Conservation (phyloP, 2,329 filamentous ascomycete genomes). For the Xylariaceae sp. region DNA sequence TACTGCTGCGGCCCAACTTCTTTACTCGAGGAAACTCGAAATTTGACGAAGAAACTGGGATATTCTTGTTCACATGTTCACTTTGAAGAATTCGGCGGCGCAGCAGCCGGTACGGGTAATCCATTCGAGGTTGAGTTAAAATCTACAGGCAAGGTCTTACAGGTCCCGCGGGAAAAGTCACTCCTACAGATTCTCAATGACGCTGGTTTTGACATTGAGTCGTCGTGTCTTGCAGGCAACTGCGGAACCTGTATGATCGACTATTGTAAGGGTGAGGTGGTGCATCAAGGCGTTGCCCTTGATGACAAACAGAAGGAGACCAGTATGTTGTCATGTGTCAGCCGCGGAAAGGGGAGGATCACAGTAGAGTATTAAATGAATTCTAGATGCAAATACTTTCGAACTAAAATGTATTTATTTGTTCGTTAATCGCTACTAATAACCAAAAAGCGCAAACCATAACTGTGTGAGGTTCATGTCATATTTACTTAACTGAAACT, state of each 20-base stretch:
- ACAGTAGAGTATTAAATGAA: slow-evolving; percentile 25
- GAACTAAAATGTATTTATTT: neutral
- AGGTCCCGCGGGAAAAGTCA: slow-evolving; percentile 39
- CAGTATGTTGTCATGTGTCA: slow-evolving; percentile 41
- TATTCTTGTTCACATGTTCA: slow-evolving; percentile 37
- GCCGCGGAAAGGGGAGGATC: slow-evolving; percentile 40
- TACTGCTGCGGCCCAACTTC: slow-evolving; percentile 42
- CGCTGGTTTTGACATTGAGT: slow-evolving; percentile 42
- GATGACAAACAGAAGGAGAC: slow-evolving; percentile 39
- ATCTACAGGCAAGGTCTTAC: slow-evolving; percentile 32
- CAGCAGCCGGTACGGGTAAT: slow-evolving; percentile 36
- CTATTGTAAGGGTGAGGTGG: slow-evolving; percentile 35
- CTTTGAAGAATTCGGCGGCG: slow-evolving; percentile 40
- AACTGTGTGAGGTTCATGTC: too few species aligned
- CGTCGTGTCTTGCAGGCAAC: slow-evolving; percentile 41
- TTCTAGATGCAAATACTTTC: neutral
- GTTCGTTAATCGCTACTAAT: neutral
- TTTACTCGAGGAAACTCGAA: slow-evolving; percentile 33
- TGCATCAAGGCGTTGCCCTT: slow-evolving; percentile 39
- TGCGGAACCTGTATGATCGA: slow-evolving; percentile 43
- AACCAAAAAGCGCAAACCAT: too few species aligned
- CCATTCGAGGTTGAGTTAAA: slow-evolving; percentile 41
- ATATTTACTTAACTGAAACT: too few species aligned
- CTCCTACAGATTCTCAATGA: slow-evolving; percentile 41
- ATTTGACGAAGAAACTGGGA: slow-evolving; percentile 26